These are phyloP conservation scores for Fusarium staphyleae DNA, from an alignment of 2,329 filamentous ascomycete genomes.

Conservation along the genomic window DNA sequence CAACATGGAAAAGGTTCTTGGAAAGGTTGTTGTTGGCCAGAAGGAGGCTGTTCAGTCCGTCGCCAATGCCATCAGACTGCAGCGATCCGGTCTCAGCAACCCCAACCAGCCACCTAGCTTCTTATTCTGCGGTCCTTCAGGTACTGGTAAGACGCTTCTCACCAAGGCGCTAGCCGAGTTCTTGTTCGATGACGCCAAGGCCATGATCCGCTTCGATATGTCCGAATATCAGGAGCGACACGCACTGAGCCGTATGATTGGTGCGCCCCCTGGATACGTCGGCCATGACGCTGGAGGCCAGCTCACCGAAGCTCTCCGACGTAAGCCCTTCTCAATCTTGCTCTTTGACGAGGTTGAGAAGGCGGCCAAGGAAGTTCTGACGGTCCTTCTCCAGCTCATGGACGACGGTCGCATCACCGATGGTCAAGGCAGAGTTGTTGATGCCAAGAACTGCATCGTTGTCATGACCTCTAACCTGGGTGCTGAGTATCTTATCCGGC, in stretches of 20 bases:
- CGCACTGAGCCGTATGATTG: constrained; percentile 95
- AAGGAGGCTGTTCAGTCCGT: constrained; percentile 92
- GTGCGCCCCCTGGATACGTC: constrained; percentile 94
- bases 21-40: constrained; percentile 89
- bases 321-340: constrained; percentile 95
- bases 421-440: constrained; percentile 92
- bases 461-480: constrained; percentile 99
- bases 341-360: constrained; percentile 99
- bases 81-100: constrained; percentile 92
- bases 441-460: constrained; percentile 97
- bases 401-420: constrained; percentile 98
- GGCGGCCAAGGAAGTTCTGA: constrained; percentile 95
- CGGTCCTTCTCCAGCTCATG: constrained; percentile 98
- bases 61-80: constrained; percentile 93
- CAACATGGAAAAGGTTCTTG: constrained; percentile 89
- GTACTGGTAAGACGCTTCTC: constrained; percentile 96
- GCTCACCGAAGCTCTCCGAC: constrained; percentile 90
- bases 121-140: constrained; percentile 97
- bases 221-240: constrained; percentile 99
- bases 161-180: constrained; percentile 98
- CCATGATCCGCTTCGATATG: constrained; percentile 99
- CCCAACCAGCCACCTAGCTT: constrained; percentile 98
- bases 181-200: constrained; percentile 93
- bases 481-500: constrained; percentile 88
- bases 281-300: constrained; percentile 96